Evolutionary conservation across 768 basidiomycete species (phyloP), one percentile per base, ranked within the genome.

Genomic region (Suillus bovinus): DNA sequence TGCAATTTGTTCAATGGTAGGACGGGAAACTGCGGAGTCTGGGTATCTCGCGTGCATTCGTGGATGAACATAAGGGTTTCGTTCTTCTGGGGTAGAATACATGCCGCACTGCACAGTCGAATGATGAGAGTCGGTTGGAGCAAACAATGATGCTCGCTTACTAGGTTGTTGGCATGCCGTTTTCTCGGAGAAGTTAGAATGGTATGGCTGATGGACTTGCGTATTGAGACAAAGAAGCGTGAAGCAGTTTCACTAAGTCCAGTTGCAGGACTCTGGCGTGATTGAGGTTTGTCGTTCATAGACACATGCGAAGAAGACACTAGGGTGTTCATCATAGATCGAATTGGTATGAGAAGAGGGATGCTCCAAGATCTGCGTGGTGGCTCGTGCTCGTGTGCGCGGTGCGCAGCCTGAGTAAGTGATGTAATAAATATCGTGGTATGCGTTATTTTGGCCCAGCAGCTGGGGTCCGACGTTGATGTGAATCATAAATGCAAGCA

Each of bases 1-100:
- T 16, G 88, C 86, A 63, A 91, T 91, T 74, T 91, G 89, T 68
- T 88, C 85, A 44, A 90, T 81, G 53, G 86, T 87, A 1, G 89
- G 89, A 17, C 82, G 85, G 24, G 77, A 70, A 29, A 77, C 62
- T 31, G 79, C 65, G 33, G 81, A 72, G 64, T 81, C 78, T 54
- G 70, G 71, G 63, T 76, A 69, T 63, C 76, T 81, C 57, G 79
- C 70, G 62, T 69, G 74, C 49, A 78, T 62, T 65, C 73, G 78
- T 62, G 80, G 71, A 33, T 68, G 66, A 5, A 68, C 63, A 63
- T 68, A 55, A 27, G 72, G 52, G 62, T 68, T 67, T 61, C 76
- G 72, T 66, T 81, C 80, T 50, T 78, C 80, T 44, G 76, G 74
- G 55, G 79, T 78, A 20, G 80, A 80, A 64, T 77, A 76, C 74